phyloP scores from a whole-genome alignment of 2,329 filamentous ascomycete species.

The Exutisphaerella laricina region DNA sequence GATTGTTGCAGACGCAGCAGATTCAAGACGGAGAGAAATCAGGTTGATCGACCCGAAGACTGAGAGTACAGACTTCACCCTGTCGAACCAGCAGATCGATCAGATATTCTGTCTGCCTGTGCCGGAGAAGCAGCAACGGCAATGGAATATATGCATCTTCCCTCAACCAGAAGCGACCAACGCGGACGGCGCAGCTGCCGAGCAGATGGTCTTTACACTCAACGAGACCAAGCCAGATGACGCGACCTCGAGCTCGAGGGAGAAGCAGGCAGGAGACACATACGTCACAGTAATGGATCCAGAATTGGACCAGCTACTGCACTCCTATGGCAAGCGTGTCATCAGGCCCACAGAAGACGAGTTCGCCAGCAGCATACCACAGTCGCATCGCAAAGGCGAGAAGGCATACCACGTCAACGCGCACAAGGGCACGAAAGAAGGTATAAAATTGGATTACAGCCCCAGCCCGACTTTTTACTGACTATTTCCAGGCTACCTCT shows the following conservation, averaged over 20 bases:
- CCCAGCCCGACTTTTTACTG: background rate
- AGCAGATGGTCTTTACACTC: constrained; percentile 57
- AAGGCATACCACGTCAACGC: constrained; percentile 60
- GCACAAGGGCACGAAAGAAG: constrained; percentile 60
- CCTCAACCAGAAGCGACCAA: constrained; percentile 46
- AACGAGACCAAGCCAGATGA: constrained; percentile 45
- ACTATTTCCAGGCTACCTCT: constrained; percentile 51
- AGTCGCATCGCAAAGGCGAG: constrained; percentile 58
- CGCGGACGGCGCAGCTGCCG: constrained; percentile 35
- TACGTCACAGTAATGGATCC: constrained; percentile 41
- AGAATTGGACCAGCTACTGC: constrained; percentile 47
- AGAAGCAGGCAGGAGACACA: constrained; percentile 37
- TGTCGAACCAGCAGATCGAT: constrained; percentile 49
- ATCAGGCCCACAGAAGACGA: constrained; percentile 51
- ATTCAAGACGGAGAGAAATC: constrained; percentile 24
- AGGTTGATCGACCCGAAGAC: constrained; percentile 26
- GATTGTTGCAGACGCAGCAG: constrained; percentile 38
- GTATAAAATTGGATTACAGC: constrained; percentile 33
- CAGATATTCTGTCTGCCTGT: constrained; percentile 58
- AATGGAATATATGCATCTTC: constrained; percentile 58
- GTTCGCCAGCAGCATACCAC: constrained; percentile 55
- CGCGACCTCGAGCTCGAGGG: constrained; percentile 36
- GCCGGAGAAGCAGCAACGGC: constrained; percentile 58
- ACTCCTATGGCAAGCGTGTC: constrained; percentile 42
- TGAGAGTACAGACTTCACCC: constrained; percentile 36